Evolutionary conservation across 2,329 filamentous ascomycete species (phyloP).

Genomic region (Dothideomycetes sp.): DNA sequence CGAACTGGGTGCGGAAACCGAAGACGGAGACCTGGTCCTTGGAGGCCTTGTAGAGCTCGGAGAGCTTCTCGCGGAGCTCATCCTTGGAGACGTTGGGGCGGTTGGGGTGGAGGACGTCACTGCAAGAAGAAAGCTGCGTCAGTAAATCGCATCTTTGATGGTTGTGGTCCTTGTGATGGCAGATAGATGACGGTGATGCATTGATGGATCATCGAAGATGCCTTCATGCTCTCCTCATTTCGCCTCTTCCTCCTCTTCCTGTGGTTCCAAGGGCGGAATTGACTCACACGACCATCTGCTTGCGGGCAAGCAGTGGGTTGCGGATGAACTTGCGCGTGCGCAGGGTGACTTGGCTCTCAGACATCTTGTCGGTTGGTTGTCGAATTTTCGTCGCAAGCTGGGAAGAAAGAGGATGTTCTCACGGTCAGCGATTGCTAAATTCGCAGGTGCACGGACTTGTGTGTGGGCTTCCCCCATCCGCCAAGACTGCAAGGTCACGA

Average conservation of each 20-base stretch:
- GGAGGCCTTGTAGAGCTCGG: constrained; percentile 92
- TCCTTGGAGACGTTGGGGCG: constrained; percentile 98
- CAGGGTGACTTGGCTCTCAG: constrained; percentile 53
- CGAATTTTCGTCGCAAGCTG: constrained; percentile 6
- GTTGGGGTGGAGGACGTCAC: constrained; percentile 98
- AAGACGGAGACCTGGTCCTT: constrained; percentile 98
- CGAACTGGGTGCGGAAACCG: constrained; percentile 95
- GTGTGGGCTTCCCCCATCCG: neutral
- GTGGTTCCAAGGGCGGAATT: constrained; percentile 7
- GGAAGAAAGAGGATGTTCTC: neutral
- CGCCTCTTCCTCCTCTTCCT: constrained; percentile 5
- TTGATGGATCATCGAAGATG: neutral
- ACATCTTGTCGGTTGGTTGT: constrained; percentile 60
- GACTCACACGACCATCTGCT: constrained; percentile 95
- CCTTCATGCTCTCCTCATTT: constrained; percentile 1
- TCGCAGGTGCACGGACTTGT: neutral
- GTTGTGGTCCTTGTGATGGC: neutral
- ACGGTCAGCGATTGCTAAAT: neutral
- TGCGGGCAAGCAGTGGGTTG: constrained; percentile 96
- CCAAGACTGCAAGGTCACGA: constrained; percentile 1
- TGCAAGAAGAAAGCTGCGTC: constrained; percentile 29
- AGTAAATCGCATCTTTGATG: neutral
- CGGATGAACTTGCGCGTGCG: constrained; percentile 99
- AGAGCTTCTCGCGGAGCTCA: constrained; percentile 91
- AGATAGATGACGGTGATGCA: neutral